A percentile compares a stretch with the other conserved stretches of the same genome.
Evolutionary conservation across 805 yeast genomes (phyloP).

Genomic region (Candida andamanensis): DNA sequence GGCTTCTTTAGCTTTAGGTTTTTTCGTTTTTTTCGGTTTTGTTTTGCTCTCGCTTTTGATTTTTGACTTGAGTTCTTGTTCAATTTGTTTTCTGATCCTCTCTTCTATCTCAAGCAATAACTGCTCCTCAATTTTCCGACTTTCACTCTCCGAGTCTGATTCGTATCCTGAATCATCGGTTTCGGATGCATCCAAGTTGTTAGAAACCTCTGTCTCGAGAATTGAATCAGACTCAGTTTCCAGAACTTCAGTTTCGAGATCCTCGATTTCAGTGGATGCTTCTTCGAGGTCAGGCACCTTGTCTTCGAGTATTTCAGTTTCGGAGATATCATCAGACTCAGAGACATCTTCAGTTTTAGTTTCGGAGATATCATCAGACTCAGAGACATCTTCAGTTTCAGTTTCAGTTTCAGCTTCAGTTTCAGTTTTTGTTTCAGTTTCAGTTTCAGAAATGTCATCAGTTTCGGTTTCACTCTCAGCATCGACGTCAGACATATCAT

Average conservation of each 20-base stretch:
- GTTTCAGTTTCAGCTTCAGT: background rate
- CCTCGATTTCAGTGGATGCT: background rate
- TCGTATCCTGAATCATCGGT: no score
- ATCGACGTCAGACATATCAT: background rate
- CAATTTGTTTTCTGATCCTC: background rate
- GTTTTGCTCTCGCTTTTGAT: background rate
- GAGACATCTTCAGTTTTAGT: conserved; percentile 1
- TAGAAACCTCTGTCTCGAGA: no score
- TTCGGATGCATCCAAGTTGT: no score
- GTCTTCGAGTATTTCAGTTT: no score
- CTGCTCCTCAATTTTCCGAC: no score
- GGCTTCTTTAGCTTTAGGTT: conserved; percentile 7
- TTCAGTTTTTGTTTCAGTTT: conserved; percentile 3
- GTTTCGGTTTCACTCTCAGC: background rate
- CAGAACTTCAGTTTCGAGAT: conserved; percentile 1
- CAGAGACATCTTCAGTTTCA: background rate
- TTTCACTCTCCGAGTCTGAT: no score
- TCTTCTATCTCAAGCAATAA: no score
- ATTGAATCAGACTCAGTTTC: background rate
- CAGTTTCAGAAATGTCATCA: conserved; percentile 4
- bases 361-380: background rate
- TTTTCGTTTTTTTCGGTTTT: conserved; percentile 7
- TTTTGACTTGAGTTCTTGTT: background rate
- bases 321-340: conserved; percentile 1
- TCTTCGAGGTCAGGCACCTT: no score